A percentile compares a stretch with the other conserved stretches of the same genome.
Conservation (phyloP, 176 grass and related monocot genomes). For the Carex pumila region DNA sequence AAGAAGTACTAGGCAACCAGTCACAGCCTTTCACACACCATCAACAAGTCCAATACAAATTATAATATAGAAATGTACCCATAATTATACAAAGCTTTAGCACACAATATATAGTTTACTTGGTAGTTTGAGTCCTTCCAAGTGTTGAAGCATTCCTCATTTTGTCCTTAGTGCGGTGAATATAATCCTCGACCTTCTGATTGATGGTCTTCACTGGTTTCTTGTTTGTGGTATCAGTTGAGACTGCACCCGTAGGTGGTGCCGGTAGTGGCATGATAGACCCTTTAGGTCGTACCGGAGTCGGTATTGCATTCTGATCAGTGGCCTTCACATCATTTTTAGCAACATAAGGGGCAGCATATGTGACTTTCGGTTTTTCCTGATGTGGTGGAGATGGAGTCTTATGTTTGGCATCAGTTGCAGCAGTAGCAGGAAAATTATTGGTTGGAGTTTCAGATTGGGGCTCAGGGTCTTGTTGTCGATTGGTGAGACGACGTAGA, state of each 20-base stretch:
- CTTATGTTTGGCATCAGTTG: neutral
- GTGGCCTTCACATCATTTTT: neutral
- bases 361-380: neutral
- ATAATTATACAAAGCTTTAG: neutral
- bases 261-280: neutral
- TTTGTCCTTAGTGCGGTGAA: conserved; percentile 8
- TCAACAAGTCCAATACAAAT: neutral
- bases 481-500: conserved; percentile 10
- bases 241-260: neutral
- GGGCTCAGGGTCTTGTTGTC: too few relatives aligned
- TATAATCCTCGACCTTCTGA: conserved; percentile 29
- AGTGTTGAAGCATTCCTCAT: conserved; percentile 18
- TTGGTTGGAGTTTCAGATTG: neutral
- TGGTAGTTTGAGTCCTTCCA: conserved; percentile 5
- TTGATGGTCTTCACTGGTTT: conserved; percentile 23
- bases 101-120: conserved; percentile 4
- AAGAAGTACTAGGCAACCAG: neutral
- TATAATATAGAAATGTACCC: neutral
- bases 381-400: neutral
- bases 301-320: neutral
- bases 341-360: neutral
- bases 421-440: neutral
- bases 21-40: neutral
- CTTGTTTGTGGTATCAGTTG: neutral
- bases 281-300: neutral